Conservation (phyloP, 2,329 filamentous ascomycete genomes). For the Alternaria consortialis region DNA sequence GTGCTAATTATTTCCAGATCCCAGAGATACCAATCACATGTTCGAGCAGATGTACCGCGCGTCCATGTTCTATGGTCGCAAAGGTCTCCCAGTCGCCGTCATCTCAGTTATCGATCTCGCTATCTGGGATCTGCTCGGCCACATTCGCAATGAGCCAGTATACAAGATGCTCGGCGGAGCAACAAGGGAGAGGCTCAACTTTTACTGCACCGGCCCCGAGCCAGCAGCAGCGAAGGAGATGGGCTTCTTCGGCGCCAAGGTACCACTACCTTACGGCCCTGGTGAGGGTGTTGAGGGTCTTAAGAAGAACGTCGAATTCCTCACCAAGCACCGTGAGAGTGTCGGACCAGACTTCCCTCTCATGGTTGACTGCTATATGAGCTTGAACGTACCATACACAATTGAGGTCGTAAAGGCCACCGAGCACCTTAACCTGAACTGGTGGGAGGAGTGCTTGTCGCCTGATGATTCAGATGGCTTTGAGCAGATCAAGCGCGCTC, state of each 20-base stretch:
- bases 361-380: slow-evolving; percentile 98
- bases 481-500: slow-evolving; percentile 86
- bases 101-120: slow-evolving; percentile 95
- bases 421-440: slow-evolving; percentile 87
- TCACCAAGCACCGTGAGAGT: slow-evolving; percentile 82
- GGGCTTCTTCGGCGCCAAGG: slow-evolving; percentile 92
- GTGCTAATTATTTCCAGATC: slow-evolving; percentile 63
- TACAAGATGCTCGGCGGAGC: slow-evolving; percentile 94
- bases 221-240: slow-evolving; percentile 80
- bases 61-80: slow-evolving; percentile 96
- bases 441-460: slow-evolving; percentile 95
- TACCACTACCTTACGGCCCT: slow-evolving; percentile 87
- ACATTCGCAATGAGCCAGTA: slow-evolving; percentile 90
- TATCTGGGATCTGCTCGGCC: slow-evolving; percentile 90
- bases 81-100: slow-evolving; percentile 86
- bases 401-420: slow-evolving; percentile 89
- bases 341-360: slow-evolving; percentile 91
- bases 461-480: slow-evolving; percentile 95
- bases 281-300: slow-evolving; percentile 85
- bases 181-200: slow-evolving; percentile 83
- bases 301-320: slow-evolving; percentile 88
- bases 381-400: slow-evolving; percentile 88
- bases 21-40: slow-evolving; percentile 87
- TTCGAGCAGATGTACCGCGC: slow-evolving; percentile 97
- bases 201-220: slow-evolving; percentile 94